These are phyloP conservation scores for Populus davidiana DNA, from an alignment of 345 rosid species.

Conservation along the genomic window DNA sequence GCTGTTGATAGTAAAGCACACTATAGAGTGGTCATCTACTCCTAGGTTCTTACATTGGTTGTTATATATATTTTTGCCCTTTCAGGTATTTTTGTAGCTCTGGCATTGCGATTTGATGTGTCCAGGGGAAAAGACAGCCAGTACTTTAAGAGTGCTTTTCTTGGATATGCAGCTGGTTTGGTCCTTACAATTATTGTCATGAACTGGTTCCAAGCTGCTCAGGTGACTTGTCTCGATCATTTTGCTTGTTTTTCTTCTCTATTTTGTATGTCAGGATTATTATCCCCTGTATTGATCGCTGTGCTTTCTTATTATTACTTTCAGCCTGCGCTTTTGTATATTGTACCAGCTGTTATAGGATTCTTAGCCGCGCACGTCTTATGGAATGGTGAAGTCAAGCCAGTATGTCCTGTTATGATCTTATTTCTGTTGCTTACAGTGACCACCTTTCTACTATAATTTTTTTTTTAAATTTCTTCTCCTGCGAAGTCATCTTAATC, in stretches of 20 bases:
- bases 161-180: constrained; percentile 73
- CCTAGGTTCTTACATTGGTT: not conserved
- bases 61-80: not conserved
- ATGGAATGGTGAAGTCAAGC: constrained; percentile 93
- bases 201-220: constrained; percentile 99
- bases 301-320: constrained; percentile 3
- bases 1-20: not conserved
- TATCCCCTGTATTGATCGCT: not conserved
- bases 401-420: constrained; percentile 46
- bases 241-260: not conserved
- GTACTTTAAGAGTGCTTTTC: constrained; percentile 91
- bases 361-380: constrained; percentile 85
- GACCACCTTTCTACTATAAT: not conserved
- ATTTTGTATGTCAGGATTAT: not conserved
- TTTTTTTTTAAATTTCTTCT: not conserved
- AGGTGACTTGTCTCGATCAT: constrained; percentile 41
- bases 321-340: constrained; percentile 97
- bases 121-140: constrained; percentile 83
- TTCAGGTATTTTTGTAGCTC: constrained; percentile 93
- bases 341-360: constrained; percentile 90
- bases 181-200: constrained; percentile 85
- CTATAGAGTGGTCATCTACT: not conserved
- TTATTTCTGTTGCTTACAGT: not conserved
- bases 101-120: constrained; percentile 89
- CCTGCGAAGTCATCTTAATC: not conserved